These are phyloP conservation scores for Aspergillus aculeatinus DNA, from an alignment of 2,329 filamentous ascomycete genomes.

Conservation along the genomic window DNA sequence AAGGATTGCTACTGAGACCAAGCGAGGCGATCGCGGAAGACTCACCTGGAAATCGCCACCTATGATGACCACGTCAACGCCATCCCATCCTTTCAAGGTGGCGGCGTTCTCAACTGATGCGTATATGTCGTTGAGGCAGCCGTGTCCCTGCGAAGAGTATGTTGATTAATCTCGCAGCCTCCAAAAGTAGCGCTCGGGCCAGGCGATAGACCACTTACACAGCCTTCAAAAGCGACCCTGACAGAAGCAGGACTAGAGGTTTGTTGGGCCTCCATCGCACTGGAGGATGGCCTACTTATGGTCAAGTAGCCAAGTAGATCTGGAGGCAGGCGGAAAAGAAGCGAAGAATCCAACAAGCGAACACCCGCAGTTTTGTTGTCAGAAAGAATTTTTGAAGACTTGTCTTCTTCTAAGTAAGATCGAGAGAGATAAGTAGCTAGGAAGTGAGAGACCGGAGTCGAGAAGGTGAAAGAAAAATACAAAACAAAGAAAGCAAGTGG, in stretches of 20 bases:
- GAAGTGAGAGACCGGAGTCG: background rate
- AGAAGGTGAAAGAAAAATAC: background rate
- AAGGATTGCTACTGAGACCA: slow-evolving; percentile 4
- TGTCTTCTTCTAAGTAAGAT: background rate
- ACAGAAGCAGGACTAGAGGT: slow-evolving; percentile 37
- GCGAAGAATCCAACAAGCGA: background rate
- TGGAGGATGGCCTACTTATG: background rate
- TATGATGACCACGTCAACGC: slow-evolving; percentile 87
- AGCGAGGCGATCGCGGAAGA: background rate
- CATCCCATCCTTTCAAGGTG: slow-evolving; percentile 70
- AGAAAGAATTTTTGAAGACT: background rate
- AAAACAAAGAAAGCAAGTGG: background rate
- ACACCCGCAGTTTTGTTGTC: background rate
- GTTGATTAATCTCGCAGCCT: slow-evolving; percentile 13
- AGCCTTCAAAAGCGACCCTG: slow-evolving; percentile 82
- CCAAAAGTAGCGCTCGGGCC: background rate
- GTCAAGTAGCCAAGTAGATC: background rate
- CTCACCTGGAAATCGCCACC: slow-evolving; percentile 88
- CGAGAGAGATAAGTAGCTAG: background rate
- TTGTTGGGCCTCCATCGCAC: slow-evolving; percentile 12
- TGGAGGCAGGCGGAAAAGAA: background rate
- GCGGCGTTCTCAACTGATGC: slow-evolving; percentile 70
- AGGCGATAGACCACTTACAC: slow-evolving; percentile 56
- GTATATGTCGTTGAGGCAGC: slow-evolving; percentile 88
- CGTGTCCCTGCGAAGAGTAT: slow-evolving; percentile 69